phyloP scores from a whole-genome alignment of 345 rosid genomes.

The Eutrema yunnanense region DNA sequence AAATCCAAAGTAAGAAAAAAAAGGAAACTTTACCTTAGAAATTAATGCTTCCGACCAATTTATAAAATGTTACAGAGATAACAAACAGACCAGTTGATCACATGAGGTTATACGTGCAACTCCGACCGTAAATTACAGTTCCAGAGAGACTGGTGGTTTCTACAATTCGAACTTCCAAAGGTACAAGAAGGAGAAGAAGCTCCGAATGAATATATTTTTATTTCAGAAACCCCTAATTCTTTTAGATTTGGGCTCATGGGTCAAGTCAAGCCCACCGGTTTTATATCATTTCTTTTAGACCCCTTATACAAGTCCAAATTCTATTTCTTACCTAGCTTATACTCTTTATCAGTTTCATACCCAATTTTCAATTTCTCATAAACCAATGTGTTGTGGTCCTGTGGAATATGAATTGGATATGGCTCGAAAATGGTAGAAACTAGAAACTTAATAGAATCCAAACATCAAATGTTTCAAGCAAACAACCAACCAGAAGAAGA shows the following conservation, averaged over 20 bases:
- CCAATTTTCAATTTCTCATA: background rate
- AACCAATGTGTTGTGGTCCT: background rate
- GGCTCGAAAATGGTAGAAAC: background rate
- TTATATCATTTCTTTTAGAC: background rate
- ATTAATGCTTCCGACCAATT: background rate
- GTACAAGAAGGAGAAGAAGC: background rate
- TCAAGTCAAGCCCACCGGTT: background rate
- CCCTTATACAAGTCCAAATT: background rate
- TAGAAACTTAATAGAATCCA: constrained; percentile 4
- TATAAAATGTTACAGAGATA: background rate
- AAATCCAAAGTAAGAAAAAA: background rate
- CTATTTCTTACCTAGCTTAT: background rate
- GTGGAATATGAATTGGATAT: background rate
- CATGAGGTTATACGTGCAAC: background rate
- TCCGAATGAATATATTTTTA: background rate
- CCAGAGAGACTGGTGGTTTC: background rate
- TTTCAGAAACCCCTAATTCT: background rate
- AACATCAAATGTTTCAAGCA: background rate
- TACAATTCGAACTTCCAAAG: background rate
- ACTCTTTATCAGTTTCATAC: background rate
- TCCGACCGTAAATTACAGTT: background rate
- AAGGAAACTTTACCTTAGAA: background rate
- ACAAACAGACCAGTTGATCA: background rate
- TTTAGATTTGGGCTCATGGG: background rate
- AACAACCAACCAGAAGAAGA: constrained; percentile 9